Evolutionary conservation across 306 rosid species (phyloP).

Genomic region (Medicago arabica): DNA sequence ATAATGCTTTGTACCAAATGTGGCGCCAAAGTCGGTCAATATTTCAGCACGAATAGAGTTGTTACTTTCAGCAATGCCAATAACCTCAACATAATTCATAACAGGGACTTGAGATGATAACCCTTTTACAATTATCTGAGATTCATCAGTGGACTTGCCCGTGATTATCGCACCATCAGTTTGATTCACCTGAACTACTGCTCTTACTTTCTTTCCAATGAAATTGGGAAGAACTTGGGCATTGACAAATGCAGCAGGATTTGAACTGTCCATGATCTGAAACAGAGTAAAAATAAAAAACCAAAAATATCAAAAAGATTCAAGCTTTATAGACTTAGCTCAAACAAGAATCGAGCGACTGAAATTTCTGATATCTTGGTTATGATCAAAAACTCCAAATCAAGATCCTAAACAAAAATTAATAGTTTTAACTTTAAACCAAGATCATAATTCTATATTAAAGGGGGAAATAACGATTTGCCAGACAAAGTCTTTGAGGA

Average conservation of each 20-base stretch:
- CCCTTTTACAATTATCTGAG: slow-evolving; percentile 49
- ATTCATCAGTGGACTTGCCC: slow-evolving; percentile 54
- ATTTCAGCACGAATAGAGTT: slow-evolving; percentile 49
- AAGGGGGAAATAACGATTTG: background rate
- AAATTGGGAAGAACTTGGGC: slow-evolving; percentile 49
- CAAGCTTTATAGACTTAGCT: background rate
- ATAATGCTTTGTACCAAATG: slow-evolving; percentile 49
- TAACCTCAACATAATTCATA: slow-evolving; percentile 54
- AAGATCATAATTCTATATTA: background rate
- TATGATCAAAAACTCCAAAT: background rate
- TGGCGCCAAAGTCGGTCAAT: slow-evolving; percentile 60
- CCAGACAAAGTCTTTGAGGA: background rate
- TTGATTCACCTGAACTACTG: slow-evolving; percentile 57
- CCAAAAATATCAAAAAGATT: slow-evolving; percentile 12
- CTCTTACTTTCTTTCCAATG: slow-evolving; percentile 58
- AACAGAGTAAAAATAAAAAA: background rate
- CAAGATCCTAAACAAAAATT: background rate
- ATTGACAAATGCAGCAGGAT: slow-evolving; percentile 60
- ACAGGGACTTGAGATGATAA: slow-evolving; percentile 55
- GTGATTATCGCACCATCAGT: slow-evolving; percentile 40
- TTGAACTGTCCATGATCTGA: slow-evolving; percentile 59
- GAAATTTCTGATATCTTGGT: background rate
- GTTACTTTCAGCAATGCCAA: slow-evolving; percentile 59
- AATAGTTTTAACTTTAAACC: background rate
- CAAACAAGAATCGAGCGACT: background rate